Base-by-base conservation (phyloP, 2,329 filamentous ascomycete genomes). In the Pseudopithomyces maydicus region DNA sequence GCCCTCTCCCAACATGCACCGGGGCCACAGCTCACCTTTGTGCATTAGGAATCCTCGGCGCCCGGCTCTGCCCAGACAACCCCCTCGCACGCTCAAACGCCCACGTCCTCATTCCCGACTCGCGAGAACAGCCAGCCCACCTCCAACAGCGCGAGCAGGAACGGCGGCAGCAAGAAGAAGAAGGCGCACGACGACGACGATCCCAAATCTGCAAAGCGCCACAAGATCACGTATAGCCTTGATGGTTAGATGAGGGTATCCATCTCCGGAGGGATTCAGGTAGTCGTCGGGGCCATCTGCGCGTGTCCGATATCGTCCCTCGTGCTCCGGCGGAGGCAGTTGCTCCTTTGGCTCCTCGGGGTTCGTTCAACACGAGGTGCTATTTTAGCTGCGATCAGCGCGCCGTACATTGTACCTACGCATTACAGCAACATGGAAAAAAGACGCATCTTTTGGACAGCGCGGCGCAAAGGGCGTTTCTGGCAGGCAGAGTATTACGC, bases 211-310 rank as follows among this genome's bases (percentile, higher is more conserved):
- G 66, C 66, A 36, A 82, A 82, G 72, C 71, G 80, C 54, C 74
- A 78, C 26, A 82, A 82, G 71, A 81, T 82, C 49, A 78, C 77
- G n/a, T 82, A 82, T 62, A 77, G 77, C 19, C 20, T 42, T 46
- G 42, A 67, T 79, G 52, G 80, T 26, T 51, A 82, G 49, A 80
- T 29, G 26, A 29, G 26, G 5, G 26, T 29, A 4, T 29, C 26
- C 26, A 29, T 29, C 26, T 4, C 72, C 26, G 26, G 26, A 29
- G 8, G 26, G 5, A 29, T 29, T 29, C 26, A 29, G 77, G 54
- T 43, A 38, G 26, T 29, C 26, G 26, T 29, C 26, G 26, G 26
- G 26, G 26, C 26, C 26, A 29, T 8, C 26, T 29, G 26, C 26
- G 26, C 26, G 26, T 29, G 26, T 29, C 26, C 26, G 26, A 29